Evolutionary conservation across 176 grass and related monocot genomes (phyloP).

Genomic region (Oryza coarctata): DNA sequence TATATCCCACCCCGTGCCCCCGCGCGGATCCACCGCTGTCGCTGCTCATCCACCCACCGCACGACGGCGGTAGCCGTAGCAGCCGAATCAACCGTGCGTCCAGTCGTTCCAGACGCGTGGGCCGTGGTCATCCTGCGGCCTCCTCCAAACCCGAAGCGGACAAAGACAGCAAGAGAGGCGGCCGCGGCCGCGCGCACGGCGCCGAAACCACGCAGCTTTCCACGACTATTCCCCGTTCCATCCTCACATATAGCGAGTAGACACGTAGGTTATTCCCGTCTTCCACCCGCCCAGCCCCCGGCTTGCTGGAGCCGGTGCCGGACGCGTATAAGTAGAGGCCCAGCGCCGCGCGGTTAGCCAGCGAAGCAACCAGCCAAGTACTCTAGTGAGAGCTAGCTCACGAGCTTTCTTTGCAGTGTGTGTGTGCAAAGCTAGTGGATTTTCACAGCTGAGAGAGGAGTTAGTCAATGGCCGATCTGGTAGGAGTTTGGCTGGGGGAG

Average conservation of each 20-base stretch:
- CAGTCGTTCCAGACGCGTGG: neutral
- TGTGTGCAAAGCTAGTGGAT: neutral
- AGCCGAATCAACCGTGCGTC: neutral
- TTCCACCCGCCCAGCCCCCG: neutral
- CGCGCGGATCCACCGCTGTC: neutral
- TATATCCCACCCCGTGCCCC: neutral
- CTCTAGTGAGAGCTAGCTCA: neutral
- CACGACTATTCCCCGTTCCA: neutral
- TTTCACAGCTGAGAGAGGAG: neutral
- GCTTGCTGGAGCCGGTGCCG: neutral
- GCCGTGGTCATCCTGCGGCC: neutral
- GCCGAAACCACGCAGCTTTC: neutral
- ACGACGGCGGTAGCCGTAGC: conserved; percentile 17
- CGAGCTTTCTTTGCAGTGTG: neutral
- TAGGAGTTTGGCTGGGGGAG: conserved; percentile 44
- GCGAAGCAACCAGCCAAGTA: neutral
- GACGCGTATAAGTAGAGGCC: conserved; percentile 36
- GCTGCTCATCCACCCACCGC: neutral
- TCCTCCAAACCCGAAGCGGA: neutral
- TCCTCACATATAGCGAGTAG: neutral
- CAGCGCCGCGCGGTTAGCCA: neutral
- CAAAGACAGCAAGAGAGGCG: conserved; percentile 16
- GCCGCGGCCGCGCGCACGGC: conserved; percentile 14
- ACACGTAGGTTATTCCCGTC: conserved; percentile 14
- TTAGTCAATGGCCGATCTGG: conserved; percentile 18